Evolutionary conservation across 306 rosid genomes (phyloP).

Genomic region (Betula pendula): DNA sequence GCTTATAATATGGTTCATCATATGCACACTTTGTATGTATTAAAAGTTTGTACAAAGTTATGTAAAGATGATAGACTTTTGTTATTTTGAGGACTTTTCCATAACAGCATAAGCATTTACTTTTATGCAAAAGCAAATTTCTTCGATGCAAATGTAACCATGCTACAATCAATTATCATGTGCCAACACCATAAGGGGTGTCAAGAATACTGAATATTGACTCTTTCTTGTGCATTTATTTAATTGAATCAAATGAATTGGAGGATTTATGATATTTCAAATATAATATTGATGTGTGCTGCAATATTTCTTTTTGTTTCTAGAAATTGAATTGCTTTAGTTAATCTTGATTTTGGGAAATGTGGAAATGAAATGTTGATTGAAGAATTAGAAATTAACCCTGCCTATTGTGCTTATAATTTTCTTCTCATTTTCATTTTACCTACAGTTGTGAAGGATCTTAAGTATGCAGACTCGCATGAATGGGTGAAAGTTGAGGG

Average conservation of each 20-base stretch:
- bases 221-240: neutral
- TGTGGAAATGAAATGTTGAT: neutral
- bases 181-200: neutral
- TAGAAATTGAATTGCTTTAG: neutral
- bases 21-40: neutral
- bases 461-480: conserved; percentile 75
- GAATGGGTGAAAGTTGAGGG: conserved; percentile 96
- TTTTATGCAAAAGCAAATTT: neutral
- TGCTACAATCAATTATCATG: neutral
- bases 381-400: neutral
- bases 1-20: neutral
- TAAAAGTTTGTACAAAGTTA: neutral
- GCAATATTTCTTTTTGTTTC: neutral
- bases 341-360: neutral
- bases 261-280: neutral
- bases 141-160: neutral
- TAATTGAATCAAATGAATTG: neutral
- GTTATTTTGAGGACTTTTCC: neutral
- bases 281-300: neutral
- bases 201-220: no score
- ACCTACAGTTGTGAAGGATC: conserved; percentile 70
- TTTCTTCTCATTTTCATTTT: neutral
- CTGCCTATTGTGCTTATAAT: neutral
- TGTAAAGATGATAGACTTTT: neutral
- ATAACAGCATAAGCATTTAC: neutral